Evolutionary conservation across 345 rosid species (phyloP).

Genomic region (Cardamine chenopodiifolia): DNA sequence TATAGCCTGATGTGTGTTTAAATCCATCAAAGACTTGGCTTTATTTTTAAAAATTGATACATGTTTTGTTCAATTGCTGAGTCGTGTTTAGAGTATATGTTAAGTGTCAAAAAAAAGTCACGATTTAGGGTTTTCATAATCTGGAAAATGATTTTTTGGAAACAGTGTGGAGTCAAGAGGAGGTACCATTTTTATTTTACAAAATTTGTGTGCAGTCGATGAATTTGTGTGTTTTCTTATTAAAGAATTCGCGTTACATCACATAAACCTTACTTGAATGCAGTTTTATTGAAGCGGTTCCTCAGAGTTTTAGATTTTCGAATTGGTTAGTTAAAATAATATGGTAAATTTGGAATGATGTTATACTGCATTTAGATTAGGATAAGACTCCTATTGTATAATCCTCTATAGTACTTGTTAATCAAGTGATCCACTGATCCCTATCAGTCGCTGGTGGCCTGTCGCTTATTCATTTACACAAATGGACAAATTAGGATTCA

Average conservation of each 20-base stretch:
- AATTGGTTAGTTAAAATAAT: background rate
- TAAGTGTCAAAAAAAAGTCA: conserved; percentile 11
- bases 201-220: conserved; percentile 15
- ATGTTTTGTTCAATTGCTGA: conserved; percentile 23
- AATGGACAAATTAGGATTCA: conserved; percentile 20
- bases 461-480: no score
- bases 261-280: background rate
- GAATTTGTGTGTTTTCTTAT: background rate
- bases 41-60: background rate
- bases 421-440: no score
- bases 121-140: conserved; percentile 3
- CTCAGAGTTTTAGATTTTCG: background rate
- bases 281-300: background rate
- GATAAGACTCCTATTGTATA: conserved; percentile 1
- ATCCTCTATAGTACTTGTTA: background rate
- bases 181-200: conserved; percentile 6
- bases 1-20: conserved; percentile 17
- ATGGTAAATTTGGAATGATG: background rate
- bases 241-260: background rate
- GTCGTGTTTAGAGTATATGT: conserved; percentile 29
- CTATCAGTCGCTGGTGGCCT: background rate
- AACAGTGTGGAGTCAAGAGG: conserved; percentile 5
- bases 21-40: conserved; percentile 19
- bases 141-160: conserved; percentile 9
- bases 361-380: background rate